Evolutionary conservation across 768 basidiomycete genomes (phyloP).

Genomic region (Chiua virens): DNA sequence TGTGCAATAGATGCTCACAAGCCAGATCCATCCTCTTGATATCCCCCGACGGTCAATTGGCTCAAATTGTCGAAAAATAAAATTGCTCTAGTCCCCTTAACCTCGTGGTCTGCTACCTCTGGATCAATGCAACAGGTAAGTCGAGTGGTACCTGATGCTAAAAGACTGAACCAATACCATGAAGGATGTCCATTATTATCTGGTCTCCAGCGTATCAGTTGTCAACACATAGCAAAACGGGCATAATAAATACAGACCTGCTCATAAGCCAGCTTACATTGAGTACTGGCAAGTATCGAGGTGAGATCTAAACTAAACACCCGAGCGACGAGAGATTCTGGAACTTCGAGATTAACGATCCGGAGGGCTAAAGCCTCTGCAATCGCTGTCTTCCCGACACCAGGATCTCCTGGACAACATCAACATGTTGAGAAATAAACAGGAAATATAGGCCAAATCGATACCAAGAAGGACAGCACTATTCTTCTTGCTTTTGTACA

Average conservation of each 20-base stretch:
- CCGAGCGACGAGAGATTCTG: slow-evolving; percentile 5
- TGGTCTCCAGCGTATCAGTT: too few species aligned
- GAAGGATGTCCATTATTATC: neutral
- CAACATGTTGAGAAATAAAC: neutral
- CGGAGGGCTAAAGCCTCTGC: slow-evolving; percentile 3
- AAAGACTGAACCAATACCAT: too few species aligned
- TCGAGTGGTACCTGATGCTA: neutral
- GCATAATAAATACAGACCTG: neutral
- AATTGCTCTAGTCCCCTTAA: slow-evolving; percentile 5
- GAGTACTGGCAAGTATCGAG: slow-evolving; percentile 6
- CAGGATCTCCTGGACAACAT: slow-evolving; percentile 5
- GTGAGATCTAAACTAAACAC: slow-evolving; percentile 7
- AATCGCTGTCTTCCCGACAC: slow-evolving; percentile 6
- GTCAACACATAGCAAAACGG: neutral
- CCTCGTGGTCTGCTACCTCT: slow-evolving; percentile 7
- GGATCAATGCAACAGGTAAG: neutral
- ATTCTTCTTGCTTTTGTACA: slow-evolving; percentile 5
- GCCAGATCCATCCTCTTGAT: slow-evolving; percentile 5
- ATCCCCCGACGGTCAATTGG: slow-evolving; percentile 6
- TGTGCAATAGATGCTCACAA: too few species aligned
- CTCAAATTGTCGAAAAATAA: slow-evolving; percentile 9
- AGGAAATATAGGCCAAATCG: neutral
- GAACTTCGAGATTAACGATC: neutral
- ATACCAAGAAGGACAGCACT: slow-evolving; percentile 7
- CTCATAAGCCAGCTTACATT: slow-evolving; percentile 9